A percentile compares a stretch with the other conserved stretches of the same genome.
These are phyloP conservation scores for Echeveria elegans DNA, from an alignment of 164 flowering plant species.

Conservation along the genomic window DNA sequence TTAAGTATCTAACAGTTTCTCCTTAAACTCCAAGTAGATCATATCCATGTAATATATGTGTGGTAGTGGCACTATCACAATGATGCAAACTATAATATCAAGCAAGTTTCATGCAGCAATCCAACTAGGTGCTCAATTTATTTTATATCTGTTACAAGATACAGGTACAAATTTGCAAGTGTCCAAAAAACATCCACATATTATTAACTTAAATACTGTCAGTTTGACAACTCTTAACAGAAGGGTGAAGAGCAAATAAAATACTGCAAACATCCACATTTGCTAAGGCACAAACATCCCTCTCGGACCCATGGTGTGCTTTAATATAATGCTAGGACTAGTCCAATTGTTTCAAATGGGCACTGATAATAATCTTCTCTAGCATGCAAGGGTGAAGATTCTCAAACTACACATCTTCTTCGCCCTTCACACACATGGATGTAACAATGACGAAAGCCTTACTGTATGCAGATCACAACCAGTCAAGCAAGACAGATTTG, in stretches of 20 bases:
- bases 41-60: no score
- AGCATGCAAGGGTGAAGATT: no score
- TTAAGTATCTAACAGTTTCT: background rate
- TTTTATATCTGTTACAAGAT: background rate
- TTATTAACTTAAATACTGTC: background rate
- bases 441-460: no score
- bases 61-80: background rate
- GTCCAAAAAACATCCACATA: background rate
- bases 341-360: no score
- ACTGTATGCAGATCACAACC: no score
- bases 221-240: background rate
- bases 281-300: background rate
- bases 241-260: background rate
- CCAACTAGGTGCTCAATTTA: background rate
- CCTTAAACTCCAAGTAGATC: no score
- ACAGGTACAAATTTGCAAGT: background rate
- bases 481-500: no score
- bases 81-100: background rate
- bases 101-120: background rate
- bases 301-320: no score
- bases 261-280: background rate
- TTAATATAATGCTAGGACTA: no score
- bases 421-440: no score
- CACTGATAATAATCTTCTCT: no score
- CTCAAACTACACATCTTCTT: no score